Conservation (phyloP, 2,329 filamentous ascomycete species). For the Venturia pyrina region DNA sequence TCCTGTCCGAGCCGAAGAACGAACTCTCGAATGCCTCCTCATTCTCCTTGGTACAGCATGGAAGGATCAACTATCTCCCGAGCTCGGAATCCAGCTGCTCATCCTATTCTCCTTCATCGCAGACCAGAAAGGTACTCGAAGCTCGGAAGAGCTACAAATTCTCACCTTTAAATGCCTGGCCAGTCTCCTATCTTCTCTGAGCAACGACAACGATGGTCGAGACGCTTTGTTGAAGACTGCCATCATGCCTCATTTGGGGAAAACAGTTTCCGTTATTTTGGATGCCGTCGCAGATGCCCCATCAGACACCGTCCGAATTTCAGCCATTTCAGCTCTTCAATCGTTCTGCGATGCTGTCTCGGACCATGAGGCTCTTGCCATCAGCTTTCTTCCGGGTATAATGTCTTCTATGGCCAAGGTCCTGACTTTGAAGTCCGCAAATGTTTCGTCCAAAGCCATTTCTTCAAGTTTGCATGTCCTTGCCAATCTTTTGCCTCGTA, state of each 20-base stretch:
- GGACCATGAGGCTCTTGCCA: slow-evolving; percentile 62
- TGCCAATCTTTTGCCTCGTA: slow-evolving; percentile 31
- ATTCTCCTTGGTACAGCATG: slow-evolving; percentile 71
- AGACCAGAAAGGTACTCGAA: slow-evolving; percentile 48
- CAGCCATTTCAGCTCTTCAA: slow-evolving; percentile 56
- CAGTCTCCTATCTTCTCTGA: slow-evolving; percentile 52
- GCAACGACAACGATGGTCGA: slow-evolving; percentile 37
- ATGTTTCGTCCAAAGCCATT: background rate
- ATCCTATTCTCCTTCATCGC: slow-evolving; percentile 75
- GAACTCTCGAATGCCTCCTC: slow-evolving; percentile 64
- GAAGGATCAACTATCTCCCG: slow-evolving; percentile 58
- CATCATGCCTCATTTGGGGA: slow-evolving; percentile 68
- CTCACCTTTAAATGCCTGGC: slow-evolving; percentile 62
- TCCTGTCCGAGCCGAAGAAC: slow-evolving; percentile 62
- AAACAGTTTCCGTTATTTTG: slow-evolving; percentile 70
- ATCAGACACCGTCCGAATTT: slow-evolving; percentile 59
- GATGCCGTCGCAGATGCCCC: slow-evolving; percentile 34
- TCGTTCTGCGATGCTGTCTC: slow-evolving; percentile 54
- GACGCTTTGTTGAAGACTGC: slow-evolving; percentile 43
- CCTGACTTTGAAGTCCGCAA: slow-evolving; percentile 51
- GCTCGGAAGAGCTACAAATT: slow-evolving; percentile 64
- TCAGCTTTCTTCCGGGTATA: slow-evolving; percentile 74
- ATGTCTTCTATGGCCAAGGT: slow-evolving; percentile 72
- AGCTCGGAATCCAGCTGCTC: slow-evolving; percentile 73
- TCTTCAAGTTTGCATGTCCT: slow-evolving; percentile 43